phyloP scores from a whole-genome alignment of 305 asterid genomes.

The Rubia tinctorum region DNA sequence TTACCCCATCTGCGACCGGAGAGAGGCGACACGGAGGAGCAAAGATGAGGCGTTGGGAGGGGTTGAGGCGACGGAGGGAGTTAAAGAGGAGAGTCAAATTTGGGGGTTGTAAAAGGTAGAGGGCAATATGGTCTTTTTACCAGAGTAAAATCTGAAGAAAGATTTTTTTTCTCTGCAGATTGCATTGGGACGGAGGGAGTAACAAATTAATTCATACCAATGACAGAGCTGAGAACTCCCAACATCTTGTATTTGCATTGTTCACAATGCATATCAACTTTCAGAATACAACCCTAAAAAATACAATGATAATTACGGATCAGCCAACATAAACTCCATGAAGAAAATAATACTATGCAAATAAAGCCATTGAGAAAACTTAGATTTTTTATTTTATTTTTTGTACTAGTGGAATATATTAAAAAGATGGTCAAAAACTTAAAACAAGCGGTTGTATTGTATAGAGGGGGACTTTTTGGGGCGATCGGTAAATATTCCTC shows the following conservation, averaged over 20 bases:
- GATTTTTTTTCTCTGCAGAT: no score
- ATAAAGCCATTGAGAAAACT: not conserved
- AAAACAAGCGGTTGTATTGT: not conserved
- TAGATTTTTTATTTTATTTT: not conserved
- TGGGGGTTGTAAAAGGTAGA: no score
- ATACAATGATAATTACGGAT: not conserved
- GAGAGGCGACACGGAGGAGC: no score
- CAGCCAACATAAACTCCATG: not conserved
- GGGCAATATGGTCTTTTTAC: no score
- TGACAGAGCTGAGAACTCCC: not conserved
- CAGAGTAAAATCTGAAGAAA: no score
- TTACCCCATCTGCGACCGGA: no score
- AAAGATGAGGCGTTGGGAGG: no score
- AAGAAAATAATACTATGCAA: not conserved
- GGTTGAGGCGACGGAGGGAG: no score
- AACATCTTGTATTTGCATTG: not conserved
- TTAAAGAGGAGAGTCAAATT: no score
- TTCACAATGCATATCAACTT: not conserved
- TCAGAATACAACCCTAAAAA: slow-evolving; percentile 5
- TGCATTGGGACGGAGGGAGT: no score
- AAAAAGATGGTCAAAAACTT: not conserved
- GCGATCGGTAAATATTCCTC: no score
- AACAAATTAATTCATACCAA: not conserved
- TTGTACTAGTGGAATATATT: no score
- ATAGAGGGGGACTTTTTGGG: not conserved